phyloP scores from a whole-genome alignment of 2,329 filamentous ascomycete genomes.

The Pezicula rhizophila region DNA sequence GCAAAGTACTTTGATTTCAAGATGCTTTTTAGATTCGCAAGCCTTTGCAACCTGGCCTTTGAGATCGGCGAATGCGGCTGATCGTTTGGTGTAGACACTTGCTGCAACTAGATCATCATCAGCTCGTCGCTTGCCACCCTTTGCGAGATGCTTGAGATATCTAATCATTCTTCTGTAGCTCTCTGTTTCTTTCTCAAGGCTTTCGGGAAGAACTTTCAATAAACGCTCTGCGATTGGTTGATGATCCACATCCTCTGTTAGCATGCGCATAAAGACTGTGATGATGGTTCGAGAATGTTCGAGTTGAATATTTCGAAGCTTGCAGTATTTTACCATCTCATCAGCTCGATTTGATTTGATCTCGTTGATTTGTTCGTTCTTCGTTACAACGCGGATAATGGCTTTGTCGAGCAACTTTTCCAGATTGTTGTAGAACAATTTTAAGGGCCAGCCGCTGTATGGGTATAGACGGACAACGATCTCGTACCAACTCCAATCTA shows the following conservation, averaged over 20 bases:
- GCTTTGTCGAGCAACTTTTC: constrained; percentile 19
- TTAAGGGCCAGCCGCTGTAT: constrained; percentile 15
- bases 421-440: constrained; percentile 14
- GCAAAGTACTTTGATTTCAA: constrained; percentile 6
- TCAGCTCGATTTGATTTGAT: constrained; percentile 7
- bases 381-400: constrained; percentile 13
- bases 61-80: constrained; percentile 13
- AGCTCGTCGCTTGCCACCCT: constrained; percentile 6
- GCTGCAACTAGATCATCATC: constrained; percentile 14
- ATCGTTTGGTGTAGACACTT: constrained; percentile 17
- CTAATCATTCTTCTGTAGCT: constrained; percentile 14
- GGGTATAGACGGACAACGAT: constrained; percentile 16
- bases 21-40: constrained; percentile 3
- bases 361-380: constrained; percentile 10
- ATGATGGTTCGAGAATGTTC: constrained; percentile 17
- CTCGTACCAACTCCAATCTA: constrained; percentile 18
- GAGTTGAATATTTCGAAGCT: constrained; percentile 18
- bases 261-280: constrained; percentile 14
- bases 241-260: constrained; percentile 5
- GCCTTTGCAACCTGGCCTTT: constrained; percentile 11
- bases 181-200: constrained; percentile 8
- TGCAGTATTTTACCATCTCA: constrained; percentile 14
- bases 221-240: constrained; percentile 10
- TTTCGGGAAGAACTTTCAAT: constrained; percentile 8
- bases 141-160: constrained; percentile 13